Percentiles rank a stretch among this genome's conserved stretches.
Conservation (phyloP, 495 filamentous ascomycete species). For the Staphylotrichum tortipilum region DNA sequence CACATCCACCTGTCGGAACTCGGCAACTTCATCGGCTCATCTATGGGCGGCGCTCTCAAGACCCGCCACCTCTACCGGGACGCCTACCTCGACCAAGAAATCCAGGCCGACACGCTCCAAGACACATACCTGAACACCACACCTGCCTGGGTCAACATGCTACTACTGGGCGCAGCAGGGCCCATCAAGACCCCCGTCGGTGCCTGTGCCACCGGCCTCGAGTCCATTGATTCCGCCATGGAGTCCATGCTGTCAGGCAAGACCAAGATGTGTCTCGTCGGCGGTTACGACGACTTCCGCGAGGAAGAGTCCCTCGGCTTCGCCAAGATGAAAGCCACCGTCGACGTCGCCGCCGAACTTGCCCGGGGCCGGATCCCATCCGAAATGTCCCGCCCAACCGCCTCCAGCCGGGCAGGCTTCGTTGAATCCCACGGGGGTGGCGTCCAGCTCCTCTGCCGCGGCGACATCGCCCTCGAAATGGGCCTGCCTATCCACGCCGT, state of each 20-base stretch:
- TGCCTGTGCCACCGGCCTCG: conserved; percentile 87
- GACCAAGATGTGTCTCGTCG: conserved; percentile 82
- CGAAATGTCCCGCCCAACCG: conserved; percentile 90
- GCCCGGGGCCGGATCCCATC: conserved; percentile 78
- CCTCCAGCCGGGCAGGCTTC: conserved; percentile 84
- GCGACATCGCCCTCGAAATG: conserved; percentile 85
- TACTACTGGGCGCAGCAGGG: conserved; percentile 82
- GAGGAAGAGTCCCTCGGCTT: conserved; percentile 94
- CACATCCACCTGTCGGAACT: conserved; percentile 92
- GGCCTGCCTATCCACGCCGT: conserved; percentile 90
- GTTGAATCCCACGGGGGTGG: conserved; percentile 96
- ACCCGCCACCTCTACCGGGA: conserved; percentile 92
- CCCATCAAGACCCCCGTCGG: conserved; percentile 93
- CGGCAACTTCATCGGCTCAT: conserved; percentile 88
- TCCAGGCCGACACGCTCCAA: conserved; percentile 90
- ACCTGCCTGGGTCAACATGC: conserved; percentile 95
- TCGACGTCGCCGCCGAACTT: conserved; percentile 82
- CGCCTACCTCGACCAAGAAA: conserved; percentile 78
- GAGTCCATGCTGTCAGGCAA: conserved; percentile 90
- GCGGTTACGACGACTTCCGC: conserved; percentile 92
- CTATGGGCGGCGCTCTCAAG: conserved; percentile 79
- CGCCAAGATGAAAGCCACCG: conserved; percentile 95
- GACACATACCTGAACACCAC: conserved; percentile 99
- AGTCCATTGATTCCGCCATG: conserved; percentile 86
- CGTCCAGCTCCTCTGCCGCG: conserved; percentile 90